Percentiles rank a stretch among this genome's conserved stretches.
Evolutionary conservation across 2,329 filamentous ascomycete genomes (phyloP).

Genomic region (Pseudopithomyces chartarum): DNA sequence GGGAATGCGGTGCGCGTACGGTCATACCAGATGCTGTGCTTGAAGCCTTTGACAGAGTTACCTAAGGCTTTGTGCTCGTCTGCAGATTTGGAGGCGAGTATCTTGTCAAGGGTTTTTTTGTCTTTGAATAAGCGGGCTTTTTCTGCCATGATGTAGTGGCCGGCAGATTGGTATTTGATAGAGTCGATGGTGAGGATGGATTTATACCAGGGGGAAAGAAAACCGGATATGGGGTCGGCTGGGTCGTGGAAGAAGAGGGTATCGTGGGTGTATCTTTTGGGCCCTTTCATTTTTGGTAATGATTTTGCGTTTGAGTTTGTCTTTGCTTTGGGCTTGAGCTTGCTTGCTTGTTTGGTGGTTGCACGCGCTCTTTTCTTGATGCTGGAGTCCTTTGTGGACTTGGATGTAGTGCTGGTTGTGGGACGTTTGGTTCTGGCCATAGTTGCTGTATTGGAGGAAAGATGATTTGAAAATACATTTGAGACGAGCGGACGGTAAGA

Average conservation of each 20-base stretch:
- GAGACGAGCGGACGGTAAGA: too few species aligned
- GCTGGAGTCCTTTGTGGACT: too few species aligned
- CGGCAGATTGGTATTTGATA: background rate
- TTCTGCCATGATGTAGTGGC: slow-evolving; percentile 10
- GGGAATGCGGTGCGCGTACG: too few species aligned
- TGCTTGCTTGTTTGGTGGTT: too few species aligned
- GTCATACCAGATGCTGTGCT: background rate
- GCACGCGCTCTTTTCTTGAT: too few species aligned
- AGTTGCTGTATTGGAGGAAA: too few species aligned
- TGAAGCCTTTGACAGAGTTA: background rate
- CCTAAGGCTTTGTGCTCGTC: background rate
- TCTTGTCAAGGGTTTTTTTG: background rate
- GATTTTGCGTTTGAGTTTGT: background rate
- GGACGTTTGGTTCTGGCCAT: too few species aligned
- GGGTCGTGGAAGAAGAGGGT: background rate
- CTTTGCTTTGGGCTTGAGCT: too few species aligned
- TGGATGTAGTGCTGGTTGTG: too few species aligned
- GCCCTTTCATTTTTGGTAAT: background rate
- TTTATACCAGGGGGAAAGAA: slow-evolving; percentile 10
- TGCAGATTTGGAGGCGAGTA: background rate
- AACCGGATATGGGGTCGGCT: background rate
- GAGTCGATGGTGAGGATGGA: background rate
- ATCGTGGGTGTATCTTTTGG: background rate
- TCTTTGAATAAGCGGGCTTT: slow-evolving; percentile 5
- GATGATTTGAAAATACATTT: too few species aligned